Percentiles rank a stretch among this genome's conserved stretches.
Conservation (phyloP, 2,329 filamentous ascomycete species). For the Tolypocladium sp. region DNA sequence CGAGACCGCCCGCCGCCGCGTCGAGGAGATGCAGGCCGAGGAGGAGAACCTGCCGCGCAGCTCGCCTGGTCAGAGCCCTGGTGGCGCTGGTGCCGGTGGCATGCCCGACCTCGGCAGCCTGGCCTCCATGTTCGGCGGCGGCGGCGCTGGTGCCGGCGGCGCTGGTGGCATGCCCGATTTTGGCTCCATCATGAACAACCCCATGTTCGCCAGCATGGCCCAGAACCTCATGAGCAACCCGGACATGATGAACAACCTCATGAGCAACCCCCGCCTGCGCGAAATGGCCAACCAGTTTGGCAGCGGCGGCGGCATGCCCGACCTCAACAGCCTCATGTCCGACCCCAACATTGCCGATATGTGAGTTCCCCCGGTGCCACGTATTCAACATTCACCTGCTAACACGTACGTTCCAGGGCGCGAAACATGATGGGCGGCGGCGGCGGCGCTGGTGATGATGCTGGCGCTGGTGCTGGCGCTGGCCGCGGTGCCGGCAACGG, state of each 20-base stretch:
- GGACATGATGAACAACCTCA: constrained; percentile 80
- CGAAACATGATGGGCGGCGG: constrained; percentile 36
- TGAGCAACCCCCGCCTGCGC: constrained; percentile 84
- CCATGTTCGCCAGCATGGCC: constrained; percentile 96
- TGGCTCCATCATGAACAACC: constrained; percentile 84
- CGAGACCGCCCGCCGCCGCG: constrained; percentile 82
- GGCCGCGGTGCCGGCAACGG: constrained; percentile 11
- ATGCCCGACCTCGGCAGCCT: constrained; percentile 65
- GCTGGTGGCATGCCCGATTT: constrained; percentile 84
- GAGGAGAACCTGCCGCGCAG: constrained; percentile 31
- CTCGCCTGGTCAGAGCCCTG: constrained; percentile 38
- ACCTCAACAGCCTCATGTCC: constrained; percentile 77
- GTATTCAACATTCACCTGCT: not conserved
- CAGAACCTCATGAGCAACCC: constrained; percentile 97
- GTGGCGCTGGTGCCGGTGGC: constrained; percentile 46
- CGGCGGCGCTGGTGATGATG: constrained; percentile 7
- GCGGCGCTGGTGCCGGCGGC: constrained; percentile 50
- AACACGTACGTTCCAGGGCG: constrained; percentile 21
- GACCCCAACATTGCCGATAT: constrained; percentile 89
- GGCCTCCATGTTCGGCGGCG: constrained; percentile 57
- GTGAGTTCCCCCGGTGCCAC: constrained; percentile 47
- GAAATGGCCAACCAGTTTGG: constrained; percentile 80
- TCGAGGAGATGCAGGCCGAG: constrained; percentile 64
- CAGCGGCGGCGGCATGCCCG: constrained; percentile 77
- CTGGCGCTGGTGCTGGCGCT: constrained; percentile 8